These are phyloP conservation scores for Phlegmacium glaucopus DNA, from an alignment of 768 basidiomycete species.

Conservation along the genomic window DNA sequence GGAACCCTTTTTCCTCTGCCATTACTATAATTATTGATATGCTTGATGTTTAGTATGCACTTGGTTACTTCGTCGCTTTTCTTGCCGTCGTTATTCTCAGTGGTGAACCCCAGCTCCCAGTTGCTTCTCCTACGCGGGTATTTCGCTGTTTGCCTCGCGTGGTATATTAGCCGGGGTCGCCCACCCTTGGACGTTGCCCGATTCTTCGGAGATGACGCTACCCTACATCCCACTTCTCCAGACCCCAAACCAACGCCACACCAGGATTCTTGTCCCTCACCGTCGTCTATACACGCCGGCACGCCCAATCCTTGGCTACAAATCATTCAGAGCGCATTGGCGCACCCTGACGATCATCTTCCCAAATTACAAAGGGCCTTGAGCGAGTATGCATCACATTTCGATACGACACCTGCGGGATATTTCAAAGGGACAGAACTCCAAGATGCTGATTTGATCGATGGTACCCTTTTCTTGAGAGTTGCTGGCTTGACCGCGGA, in stretches of 20 bases:
- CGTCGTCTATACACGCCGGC: slow-evolving; percentile 9
- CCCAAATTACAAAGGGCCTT: slow-evolving; percentile 52
- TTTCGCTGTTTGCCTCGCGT: slow-evolving; percentile 13
- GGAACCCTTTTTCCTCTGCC: slow-evolving; percentile 11
- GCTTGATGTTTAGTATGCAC: slow-evolving; percentile 9
- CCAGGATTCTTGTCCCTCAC: slow-evolving; percentile 6
- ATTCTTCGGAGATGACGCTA: slow-evolving; percentile 21
- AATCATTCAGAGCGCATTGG: slow-evolving; percentile 34
- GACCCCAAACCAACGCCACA: slow-evolving; percentile 10
- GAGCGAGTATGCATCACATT: slow-evolving; percentile 41
- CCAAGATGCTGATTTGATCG: slow-evolving; percentile 30
- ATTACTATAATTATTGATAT: neutral
- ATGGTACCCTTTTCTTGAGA: slow-evolving; percentile 56
- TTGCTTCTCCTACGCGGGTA: slow-evolving; percentile 12
- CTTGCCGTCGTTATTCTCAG: slow-evolving; percentile 7
- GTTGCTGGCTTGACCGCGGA: slow-evolving; percentile 40
- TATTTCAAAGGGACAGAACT: slow-evolving; percentile 14
- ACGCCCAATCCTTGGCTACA: slow-evolving; percentile 38
- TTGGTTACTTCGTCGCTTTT: slow-evolving; percentile 11
- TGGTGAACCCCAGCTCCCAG: neutral
- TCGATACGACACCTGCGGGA: slow-evolving; percentile 31
- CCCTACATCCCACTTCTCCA: slow-evolving; percentile 12
- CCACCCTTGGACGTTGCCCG: slow-evolving; percentile 26
- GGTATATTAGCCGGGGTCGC: slow-evolving; percentile 31
- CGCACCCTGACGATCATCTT: slow-evolving; percentile 35